Evolutionary conservation across 495 filamentous ascomycete genomes (phyloP), one percentile per base, ranked within the genome.

Genomic region (Penicillium angulare): DNA sequence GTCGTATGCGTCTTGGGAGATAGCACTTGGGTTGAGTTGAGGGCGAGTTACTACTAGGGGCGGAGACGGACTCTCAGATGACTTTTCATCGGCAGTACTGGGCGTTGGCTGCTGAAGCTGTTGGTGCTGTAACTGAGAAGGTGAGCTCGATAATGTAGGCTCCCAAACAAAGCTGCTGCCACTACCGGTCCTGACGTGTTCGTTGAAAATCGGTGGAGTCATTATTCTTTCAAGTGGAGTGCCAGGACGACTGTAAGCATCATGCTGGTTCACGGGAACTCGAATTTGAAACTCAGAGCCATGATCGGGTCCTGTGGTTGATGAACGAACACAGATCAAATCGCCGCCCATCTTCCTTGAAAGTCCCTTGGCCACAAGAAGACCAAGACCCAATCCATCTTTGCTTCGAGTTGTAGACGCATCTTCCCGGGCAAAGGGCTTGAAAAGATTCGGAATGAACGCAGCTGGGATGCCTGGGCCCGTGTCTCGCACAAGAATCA

Each of bases 241-340:
- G 27, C 64, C 58, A 15, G 73, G 72, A 23, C 61, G 63, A 39
- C 68, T 66, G 23, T 56, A 53, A 16, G 66, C 59, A 43, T 80
- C 78, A 17, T 64, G 66, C 38, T 81, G 78, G 7, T 74, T 80
- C 13, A 85, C 67, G 7, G 87, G 87, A 16, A 92, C 68, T 39
- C 82, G 79, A 41, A 92, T 84, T 57, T 86, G 79, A 61, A 92
- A 92, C 49, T 88, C 85, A n/a, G 84, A 81, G 12, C 88, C 88
- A 61, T 76, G 79, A 35, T 77, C 65, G 17, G 86, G 82, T 1
- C 87, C 88, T 5, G 80, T 76, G 2, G 85, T 89, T 22, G 83
- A 80, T 5, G 87, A 87, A 29, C 82, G 75, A 34, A 86, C 77
- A 60, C 86, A 86, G 44, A 80, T 74, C 23, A 92, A 67, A 59